phyloP scores from a whole-genome alignment of 2,329 filamentous ascomycete genomes.

The Aspergillus sclerotialis region DNA sequence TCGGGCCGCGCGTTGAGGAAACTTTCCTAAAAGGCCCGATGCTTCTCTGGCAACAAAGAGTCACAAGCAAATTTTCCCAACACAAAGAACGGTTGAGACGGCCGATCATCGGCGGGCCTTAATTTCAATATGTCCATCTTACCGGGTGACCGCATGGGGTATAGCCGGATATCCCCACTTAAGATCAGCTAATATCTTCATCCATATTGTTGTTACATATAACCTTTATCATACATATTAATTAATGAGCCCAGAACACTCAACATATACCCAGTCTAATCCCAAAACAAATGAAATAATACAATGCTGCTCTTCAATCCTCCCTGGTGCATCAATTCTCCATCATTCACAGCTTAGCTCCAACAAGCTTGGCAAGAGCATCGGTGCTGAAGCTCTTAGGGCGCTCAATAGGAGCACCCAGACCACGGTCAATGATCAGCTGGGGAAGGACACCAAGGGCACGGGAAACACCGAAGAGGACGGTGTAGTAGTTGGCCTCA shows the following conservation, averaged over 20 bases:
- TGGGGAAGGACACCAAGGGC: slow-evolving; percentile 98
- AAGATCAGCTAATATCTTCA: neutral
- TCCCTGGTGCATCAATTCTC: slow-evolving; percentile 9
- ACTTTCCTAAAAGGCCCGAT: neutral
- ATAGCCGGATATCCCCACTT: neutral
- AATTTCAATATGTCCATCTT: slow-evolving; percentile 11
- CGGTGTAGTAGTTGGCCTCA: slow-evolving; percentile 99
- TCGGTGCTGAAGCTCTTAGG: slow-evolving; percentile 99
- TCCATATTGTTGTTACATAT: neutral
- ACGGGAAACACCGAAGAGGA: slow-evolving; percentile 97
- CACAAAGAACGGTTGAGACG: neutral
- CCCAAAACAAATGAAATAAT: slow-evolving; percentile 13
- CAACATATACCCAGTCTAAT: slow-evolving; percentile 18
- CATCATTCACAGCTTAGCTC: slow-evolving; percentile 72
- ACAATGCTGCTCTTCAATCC: slow-evolving; percentile 17
- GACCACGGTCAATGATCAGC: slow-evolving; percentile 97
- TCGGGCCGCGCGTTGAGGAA: neutral
- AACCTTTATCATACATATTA: slow-evolving; percentile 34
- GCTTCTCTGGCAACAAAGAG: neutral
- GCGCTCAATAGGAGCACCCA: slow-evolving; percentile 94
- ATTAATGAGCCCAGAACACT: slow-evolving; percentile 27
- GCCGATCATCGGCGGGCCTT: slow-evolving; percentile 6
- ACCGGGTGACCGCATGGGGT: neutral
- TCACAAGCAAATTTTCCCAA: neutral
- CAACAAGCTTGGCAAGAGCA: slow-evolving; percentile 88